Evolutionary conservation across 306 rosid species (phyloP).

Genomic region (Cucumis hystrix): DNA sequence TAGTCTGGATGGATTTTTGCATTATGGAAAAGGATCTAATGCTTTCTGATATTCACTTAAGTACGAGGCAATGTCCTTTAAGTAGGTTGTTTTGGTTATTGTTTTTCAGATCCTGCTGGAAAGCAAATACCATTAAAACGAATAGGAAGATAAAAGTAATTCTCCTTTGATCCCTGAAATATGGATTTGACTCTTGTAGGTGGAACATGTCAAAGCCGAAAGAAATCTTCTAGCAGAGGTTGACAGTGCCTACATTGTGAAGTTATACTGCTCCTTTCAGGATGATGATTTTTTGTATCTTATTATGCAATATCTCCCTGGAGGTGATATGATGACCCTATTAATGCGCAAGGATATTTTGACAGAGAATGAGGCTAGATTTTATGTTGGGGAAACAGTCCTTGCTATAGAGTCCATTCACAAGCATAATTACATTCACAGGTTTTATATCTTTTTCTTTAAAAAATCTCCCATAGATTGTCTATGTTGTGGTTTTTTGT

Average conservation of each 20-base stretch:
- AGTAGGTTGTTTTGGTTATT: neutral
- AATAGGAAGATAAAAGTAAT: neutral
- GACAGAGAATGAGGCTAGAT: conserved; percentile 66
- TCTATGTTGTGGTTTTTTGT: neutral
- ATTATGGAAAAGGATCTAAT: neutral
- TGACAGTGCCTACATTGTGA: conserved; percentile 75
- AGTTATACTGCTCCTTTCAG: conserved; percentile 85
- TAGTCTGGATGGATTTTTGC: neutral
- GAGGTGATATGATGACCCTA: conserved; percentile 92
- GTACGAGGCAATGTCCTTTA: neutral
- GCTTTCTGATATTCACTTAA: neutral
- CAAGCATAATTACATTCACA: conserved; percentile 77
- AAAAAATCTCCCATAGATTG: neutral
- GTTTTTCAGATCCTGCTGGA: neutral
- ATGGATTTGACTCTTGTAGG: conserved; percentile 17
- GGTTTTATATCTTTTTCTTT: conserved; percentile 18
- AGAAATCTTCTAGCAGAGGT: conserved; percentile 87
- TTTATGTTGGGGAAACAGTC: conserved; percentile 78
- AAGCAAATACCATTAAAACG: neutral
- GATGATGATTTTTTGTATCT: conserved; percentile 79
- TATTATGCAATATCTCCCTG: conserved; percentile 84
- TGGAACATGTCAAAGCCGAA: conserved; percentile 90
- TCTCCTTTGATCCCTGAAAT: neutral
- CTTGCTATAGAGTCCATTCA: conserved; percentile 91
- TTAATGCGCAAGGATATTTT: conserved; percentile 75